Percentiles rank a stretch among this genome's conserved stretches.
phyloP scores from a whole-genome alignment of 2,329 filamentous ascomycete species.

The Penicillium sp. region DNA sequence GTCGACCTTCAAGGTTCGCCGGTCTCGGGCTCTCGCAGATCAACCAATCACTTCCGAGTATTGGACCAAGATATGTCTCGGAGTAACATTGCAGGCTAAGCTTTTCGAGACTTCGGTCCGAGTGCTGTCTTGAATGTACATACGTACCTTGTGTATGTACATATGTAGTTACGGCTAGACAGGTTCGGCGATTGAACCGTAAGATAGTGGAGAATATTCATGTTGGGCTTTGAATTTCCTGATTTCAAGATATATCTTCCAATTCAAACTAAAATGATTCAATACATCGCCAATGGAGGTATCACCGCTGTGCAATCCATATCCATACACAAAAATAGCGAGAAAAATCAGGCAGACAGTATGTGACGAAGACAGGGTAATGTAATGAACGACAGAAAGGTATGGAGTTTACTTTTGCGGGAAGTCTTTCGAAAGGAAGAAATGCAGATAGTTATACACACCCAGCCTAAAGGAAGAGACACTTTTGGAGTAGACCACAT shows the following conservation, averaged over 20 bases:
- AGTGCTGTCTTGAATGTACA: neutral
- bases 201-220: neutral
- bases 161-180: neutral
- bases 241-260: neutral
- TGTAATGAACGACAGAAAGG: neutral
- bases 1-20: neutral
- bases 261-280: neutral
- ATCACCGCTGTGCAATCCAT: slow-evolving; percentile 13
- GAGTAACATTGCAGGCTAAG: slow-evolving; percentile 1
- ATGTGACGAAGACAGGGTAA: neutral
- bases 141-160: too few species aligned
- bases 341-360: neutral
- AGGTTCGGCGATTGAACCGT: neutral
- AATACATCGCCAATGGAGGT: slow-evolving; percentile 14
- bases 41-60: neutral
- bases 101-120: neutral
- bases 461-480: slow-evolving; percentile 6
- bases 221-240: neutral
- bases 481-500: neutral
- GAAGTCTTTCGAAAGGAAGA: neutral
- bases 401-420: neutral
- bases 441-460: slow-evolving; percentile 13
- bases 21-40: neutral
- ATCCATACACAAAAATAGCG: slow-evolving; percentile 3
- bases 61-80: neutral